Percentiles rank a stretch among this genome's conserved stretches.
phyloP scores from a whole-genome alignment of 306 rosid genomes.

The Castanea crenata region DNA sequence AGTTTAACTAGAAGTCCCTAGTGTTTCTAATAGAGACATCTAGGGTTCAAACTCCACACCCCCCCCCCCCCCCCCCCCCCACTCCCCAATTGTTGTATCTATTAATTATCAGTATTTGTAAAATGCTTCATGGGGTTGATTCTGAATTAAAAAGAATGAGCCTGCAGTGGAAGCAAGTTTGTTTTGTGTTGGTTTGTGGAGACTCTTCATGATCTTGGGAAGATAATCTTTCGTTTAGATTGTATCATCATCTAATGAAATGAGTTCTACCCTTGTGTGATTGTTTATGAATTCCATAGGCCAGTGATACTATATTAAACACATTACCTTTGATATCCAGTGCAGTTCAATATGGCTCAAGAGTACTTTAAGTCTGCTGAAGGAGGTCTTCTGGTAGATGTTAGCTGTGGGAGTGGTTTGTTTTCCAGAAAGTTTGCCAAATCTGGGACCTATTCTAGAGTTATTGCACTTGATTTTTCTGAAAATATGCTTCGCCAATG shows the following conservation, averaged over 20 bases:
- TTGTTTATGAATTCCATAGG: background rate
- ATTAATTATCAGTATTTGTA: background rate
- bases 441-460: constrained; percentile 68
- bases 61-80: too few species aligned
- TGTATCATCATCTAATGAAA: background rate
- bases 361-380: constrained; percentile 67
- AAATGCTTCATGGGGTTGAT: background rate
- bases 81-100: too few species aligned
- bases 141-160: background rate
- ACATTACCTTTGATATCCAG: constrained; percentile 1
- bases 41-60: too few species aligned
- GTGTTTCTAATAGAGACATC: too few species aligned
- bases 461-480: constrained; percentile 84
- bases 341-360: constrained; percentile 90
- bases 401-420: constrained; percentile 93
- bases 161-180: background rate
- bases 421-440: constrained; percentile 82
- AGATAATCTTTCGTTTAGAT: background rate
- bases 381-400: constrained; percentile 85
- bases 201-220: background rate
- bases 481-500: constrained; percentile 94
- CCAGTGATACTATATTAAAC: background rate
- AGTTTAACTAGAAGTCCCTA: too few species aligned
- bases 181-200: background rate
- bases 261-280: background rate